Base-by-base conservation (phyloP, 768 basidiomycete genomes). In the Paxillus ammoniavirescens region DNA sequence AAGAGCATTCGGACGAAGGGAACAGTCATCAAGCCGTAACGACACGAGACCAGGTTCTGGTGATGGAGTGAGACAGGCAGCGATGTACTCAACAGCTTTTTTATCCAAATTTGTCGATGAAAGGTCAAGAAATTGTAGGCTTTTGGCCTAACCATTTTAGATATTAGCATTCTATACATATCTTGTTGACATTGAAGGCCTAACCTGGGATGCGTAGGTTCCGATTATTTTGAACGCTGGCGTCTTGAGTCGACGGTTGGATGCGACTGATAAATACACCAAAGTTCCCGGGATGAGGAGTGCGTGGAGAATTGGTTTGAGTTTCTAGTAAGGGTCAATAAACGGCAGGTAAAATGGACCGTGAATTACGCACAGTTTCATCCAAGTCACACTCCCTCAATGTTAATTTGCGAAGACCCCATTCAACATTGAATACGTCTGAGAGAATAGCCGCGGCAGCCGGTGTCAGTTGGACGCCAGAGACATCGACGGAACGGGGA, bases 301-400 rank as follows among this genome's bases (percentile, higher is more conserved):
- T 0, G 94, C 84, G 65, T 98, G 95, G 1, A 98, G 74, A 9
- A 98, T 84, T 2, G 90, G 89, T 73, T 97, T 98, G 46, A 98
- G 69, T 42, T 82, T 81, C 91, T 92, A 63, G 42, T 9, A 23
- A 18, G 8, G 14, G 21, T 61, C 35, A 60, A 47, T 33, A 44
- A 7, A 23, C 15, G 41, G 23, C 26, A 13, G 33, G 35, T 2
- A 46, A 42, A 26, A 18, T 18, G 54, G 44, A 28, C 23, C 1
- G 17, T n/a, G 49, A 21, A 42, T 42, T 41, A 66, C 52, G 5
- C 71, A 93, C 93, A 54, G 80, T 77, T 48, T 93, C 89, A 58
- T 94, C 92, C 18, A 98, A 69, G 60, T 94, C 85, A 62, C 94
- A 98, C 66, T 90, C 89, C 40, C 91, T 83, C 50, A 97, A 80